Evolutionary conservation across 108 stramenopile genomes (phyloP).

Genomic region (Cyclotella sp.): DNA sequence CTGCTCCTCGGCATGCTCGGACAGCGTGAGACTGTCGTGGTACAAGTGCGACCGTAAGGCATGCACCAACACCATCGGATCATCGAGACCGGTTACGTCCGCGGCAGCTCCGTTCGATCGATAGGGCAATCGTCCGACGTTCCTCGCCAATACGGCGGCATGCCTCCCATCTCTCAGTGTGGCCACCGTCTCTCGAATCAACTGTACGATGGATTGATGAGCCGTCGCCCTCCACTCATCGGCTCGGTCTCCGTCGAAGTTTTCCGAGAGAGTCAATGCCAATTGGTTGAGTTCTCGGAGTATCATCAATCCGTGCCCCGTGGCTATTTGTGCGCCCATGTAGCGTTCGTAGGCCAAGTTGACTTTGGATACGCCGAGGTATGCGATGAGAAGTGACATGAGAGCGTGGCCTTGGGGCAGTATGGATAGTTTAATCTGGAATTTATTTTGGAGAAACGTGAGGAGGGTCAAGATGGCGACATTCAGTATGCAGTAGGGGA

Average conservation of each 20-base stretch:
- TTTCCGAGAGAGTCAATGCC: conserved; percentile 36
- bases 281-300: conserved; percentile 62
- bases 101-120: not conserved
- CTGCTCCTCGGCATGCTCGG: not conserved
- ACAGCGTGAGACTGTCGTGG: conserved; percentile 16
- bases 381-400: conserved; percentile 58
- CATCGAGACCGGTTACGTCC: conserved; percentile 16
- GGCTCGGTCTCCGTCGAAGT: conserved; percentile 14
- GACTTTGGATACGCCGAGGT: conserved; percentile 59
- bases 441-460: conserved; percentile 19
- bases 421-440: conserved; percentile 38
- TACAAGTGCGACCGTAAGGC: conserved; percentile 60
- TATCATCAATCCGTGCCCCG: conserved; percentile 35
- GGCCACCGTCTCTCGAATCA: conserved; percentile 39
- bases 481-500: conserved; percentile 62
- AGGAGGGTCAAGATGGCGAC: conserved; percentile 29
- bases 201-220: conserved; percentile 37
- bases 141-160: conserved; percentile 38
- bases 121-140: conserved; percentile 4
- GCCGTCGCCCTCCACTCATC: conserved; percentile 33
- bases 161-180: conserved; percentile 36
- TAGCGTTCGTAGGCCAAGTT: conserved; percentile 65
- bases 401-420: conserved; percentile 54
- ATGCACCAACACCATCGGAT: conserved; percentile 56
- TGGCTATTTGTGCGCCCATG: conserved; percentile 38